Evolutionary conservation across 371 early-diverging fungal species (phyloP).

Genomic region (Circinella umbellata): DNA sequence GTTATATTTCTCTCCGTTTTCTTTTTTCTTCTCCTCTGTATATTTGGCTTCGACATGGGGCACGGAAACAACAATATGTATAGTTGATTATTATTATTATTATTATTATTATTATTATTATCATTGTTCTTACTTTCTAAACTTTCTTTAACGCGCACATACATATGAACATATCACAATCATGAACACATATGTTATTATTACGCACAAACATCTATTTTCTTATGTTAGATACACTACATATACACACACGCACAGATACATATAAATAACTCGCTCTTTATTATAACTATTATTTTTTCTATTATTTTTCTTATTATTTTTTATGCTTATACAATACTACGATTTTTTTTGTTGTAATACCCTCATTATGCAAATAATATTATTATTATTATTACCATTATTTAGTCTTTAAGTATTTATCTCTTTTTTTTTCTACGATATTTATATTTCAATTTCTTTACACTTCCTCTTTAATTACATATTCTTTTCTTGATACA

Average conservation of each 20-base stretch:
- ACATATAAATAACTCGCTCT: not conserved
- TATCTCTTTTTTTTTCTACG: not conserved
- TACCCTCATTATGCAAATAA: not conserved
- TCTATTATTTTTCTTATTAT: not conserved
- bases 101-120: no score
- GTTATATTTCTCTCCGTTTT: no score
- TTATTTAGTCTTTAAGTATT: not conserved
- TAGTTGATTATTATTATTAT: no score
- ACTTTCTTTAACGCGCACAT: no score
- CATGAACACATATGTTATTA: not conserved
- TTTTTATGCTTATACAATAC: not conserved
- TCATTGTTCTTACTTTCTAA: no score
- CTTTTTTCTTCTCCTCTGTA: not conserved
- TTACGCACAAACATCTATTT: not conserved
- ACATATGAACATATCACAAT: not conserved
- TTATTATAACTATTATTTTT: not conserved
- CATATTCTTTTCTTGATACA: no score
- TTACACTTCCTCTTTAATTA: no score
- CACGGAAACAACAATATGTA: no score
- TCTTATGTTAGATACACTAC: not conserved
- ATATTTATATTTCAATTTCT: no score
- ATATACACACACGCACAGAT: not conserved
- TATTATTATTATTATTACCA: not conserved
- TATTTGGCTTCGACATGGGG: not conserved
- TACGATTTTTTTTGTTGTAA: not conserved